Conservation (phyloP, 768 basidiomycete genomes). For the Mycena vitilis region DNA sequence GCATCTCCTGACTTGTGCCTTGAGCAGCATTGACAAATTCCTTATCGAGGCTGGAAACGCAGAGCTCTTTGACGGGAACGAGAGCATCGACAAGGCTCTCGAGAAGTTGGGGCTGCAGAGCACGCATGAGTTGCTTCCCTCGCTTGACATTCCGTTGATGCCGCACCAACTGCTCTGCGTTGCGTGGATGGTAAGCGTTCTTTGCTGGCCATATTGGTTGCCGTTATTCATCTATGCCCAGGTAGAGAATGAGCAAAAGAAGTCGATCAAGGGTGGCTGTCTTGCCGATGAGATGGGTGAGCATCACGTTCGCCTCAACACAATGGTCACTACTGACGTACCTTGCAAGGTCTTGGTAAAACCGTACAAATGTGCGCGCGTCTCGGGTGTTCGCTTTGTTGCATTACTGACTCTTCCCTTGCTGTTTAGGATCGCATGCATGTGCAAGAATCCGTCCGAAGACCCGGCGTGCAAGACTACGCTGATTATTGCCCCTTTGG, state of each 20-base stretch:
- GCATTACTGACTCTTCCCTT: neutral
- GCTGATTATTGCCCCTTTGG: slow-evolving; percentile 74
- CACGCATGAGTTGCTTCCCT: slow-evolving; percentile 62
- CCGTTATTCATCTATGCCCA: too few species aligned
- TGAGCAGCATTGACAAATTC: slow-evolving; percentile 63
- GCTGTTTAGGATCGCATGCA: slow-evolving; percentile 63
- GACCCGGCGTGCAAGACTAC: slow-evolving; percentile 69
- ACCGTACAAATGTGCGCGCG: slow-evolving; percentile 60
- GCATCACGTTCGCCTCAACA: slow-evolving; percentile 17
- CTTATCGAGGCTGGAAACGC: slow-evolving; percentile 66
- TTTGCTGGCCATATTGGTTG: too few species aligned
- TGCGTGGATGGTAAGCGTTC: slow-evolving; percentile 61
- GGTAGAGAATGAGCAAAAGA: slow-evolving; percentile 56
- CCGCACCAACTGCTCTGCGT: slow-evolving; percentile 76
- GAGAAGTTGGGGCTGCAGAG: slow-evolving; percentile 61
- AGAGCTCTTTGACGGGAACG: slow-evolving; percentile 69
- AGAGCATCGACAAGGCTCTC: slow-evolving; percentile 67
- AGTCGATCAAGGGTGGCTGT: slow-evolving; percentile 57
- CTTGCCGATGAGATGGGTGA: slow-evolving; percentile 67
- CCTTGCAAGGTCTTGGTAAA: slow-evolving; percentile 38
- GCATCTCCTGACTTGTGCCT: neutral
- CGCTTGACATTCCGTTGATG: slow-evolving; percentile 72
- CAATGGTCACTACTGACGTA: too few species aligned
- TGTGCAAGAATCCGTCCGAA: slow-evolving; percentile 63
- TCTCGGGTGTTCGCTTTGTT: slow-evolving; percentile 12